Percentiles rank a stretch among this genome's conserved stretches.
Evolutionary conservation across 2,329 filamentous ascomycete genomes (phyloP).

Genomic region (Penicillium verrucosum): DNA sequence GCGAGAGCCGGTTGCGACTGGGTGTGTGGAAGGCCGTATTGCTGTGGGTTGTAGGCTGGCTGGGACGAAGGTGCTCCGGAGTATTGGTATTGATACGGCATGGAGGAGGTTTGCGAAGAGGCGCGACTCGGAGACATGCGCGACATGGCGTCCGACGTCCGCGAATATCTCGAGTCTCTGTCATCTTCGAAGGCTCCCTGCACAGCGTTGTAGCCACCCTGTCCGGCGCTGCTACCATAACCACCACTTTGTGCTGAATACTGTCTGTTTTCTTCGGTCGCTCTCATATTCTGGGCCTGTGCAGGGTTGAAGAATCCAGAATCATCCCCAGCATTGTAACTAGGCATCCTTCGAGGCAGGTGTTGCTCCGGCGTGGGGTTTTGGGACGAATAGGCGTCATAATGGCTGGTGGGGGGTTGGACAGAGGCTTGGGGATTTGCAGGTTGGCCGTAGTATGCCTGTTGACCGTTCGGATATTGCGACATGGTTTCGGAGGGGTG

Average conservation of each 20-base stretch:
- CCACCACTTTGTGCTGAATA: slow-evolving; percentile 35
- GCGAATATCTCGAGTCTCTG: slow-evolving; percentile 36
- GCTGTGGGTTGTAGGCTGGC: slow-evolving; percentile 60
- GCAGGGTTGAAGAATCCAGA: slow-evolving; percentile 48
- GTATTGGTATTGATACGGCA: slow-evolving; percentile 50
- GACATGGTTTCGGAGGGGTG: slow-evolving; percentile 44
- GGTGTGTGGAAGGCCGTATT: slow-evolving; percentile 51
- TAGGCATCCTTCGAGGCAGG: slow-evolving; percentile 57
- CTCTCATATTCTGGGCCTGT: slow-evolving; percentile 27
- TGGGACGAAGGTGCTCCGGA: slow-evolving; percentile 42
- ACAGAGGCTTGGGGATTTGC: slow-evolving; percentile 29
- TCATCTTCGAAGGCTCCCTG: slow-evolving; percentile 29
- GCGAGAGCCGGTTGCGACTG: slow-evolving; percentile 49
- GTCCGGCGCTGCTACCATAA: slow-evolving; percentile 35
- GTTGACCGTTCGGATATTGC: slow-evolving; percentile 54
- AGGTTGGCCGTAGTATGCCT: slow-evolving; percentile 44
- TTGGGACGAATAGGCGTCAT: slow-evolving; percentile 44
- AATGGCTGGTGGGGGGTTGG: slow-evolving; percentile 32
- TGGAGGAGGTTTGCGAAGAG: slow-evolving; percentile 41
- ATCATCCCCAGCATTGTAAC: slow-evolving; percentile 76
- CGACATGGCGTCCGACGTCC: slow-evolving; percentile 32
- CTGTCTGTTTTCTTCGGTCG: slow-evolving; percentile 35
- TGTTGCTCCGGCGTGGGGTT: slow-evolving; percentile 40
- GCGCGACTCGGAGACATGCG: slow-evolving; percentile 39
- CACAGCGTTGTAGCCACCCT: slow-evolving; percentile 23